These are phyloP conservation scores for Trypanosoma avium DNA, from an alignment of 208 protist genomes.

Conservation along the genomic window DNA sequence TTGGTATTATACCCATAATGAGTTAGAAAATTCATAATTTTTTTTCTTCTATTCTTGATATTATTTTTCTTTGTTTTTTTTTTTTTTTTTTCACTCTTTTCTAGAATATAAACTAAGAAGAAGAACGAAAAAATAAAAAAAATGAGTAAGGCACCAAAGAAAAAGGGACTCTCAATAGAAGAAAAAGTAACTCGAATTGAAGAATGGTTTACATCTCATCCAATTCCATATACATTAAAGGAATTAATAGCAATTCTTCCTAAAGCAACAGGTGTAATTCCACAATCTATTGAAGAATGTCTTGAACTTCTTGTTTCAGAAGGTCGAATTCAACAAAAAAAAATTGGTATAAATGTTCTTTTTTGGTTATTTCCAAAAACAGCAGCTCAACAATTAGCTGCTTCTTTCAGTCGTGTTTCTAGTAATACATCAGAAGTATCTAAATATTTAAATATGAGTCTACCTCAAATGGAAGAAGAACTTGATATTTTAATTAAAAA, in stretches of 20 bases:
- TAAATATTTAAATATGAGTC: conserved; percentile 22
- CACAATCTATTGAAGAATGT: conserved; percentile 80
- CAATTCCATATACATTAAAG: conserved; percentile 79
- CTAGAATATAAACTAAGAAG: not conserved
- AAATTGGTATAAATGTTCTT: conserved; percentile 74
- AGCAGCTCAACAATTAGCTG: conserved; percentile 25
- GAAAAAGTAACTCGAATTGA: conserved; percentile 72
- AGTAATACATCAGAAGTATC: not conserved
- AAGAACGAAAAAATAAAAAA: not conserved
- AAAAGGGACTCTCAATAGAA: conserved; percentile 85
- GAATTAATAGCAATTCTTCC: conserved; percentile 63
- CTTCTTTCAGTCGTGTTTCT: not conserved
- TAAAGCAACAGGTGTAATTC: conserved; percentile 76
- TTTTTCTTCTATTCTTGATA: no score
- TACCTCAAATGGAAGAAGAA: conserved; percentile 13
- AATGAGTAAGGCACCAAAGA: conserved; percentile 36
- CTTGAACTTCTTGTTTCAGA: conserved; percentile 78
- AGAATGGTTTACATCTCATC: conserved; percentile 57
- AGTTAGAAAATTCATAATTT: no score
- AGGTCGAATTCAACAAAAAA: conserved; percentile 58
- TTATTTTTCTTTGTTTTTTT: no score
- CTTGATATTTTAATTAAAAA: conserved; percentile 2
- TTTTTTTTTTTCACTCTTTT: not conserved
- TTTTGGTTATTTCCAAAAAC: conserved; percentile 80
- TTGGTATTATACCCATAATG: no score